Conservation (phyloP, 2,329 filamentous ascomycete genomes). For the Ceratocystis destructans region DNA sequence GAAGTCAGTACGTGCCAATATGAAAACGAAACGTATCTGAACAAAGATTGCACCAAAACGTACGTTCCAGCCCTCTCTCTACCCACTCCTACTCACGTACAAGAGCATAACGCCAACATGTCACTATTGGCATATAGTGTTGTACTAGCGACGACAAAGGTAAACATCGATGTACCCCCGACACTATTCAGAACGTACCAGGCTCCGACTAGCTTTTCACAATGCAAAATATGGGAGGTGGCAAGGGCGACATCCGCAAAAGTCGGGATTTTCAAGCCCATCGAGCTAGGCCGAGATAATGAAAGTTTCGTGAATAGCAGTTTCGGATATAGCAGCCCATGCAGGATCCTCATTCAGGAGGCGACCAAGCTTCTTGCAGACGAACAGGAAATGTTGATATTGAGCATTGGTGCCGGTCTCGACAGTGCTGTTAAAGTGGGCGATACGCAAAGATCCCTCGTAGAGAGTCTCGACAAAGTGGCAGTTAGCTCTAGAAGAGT, state of each 20-base stretch:
- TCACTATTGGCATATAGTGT: neutral
- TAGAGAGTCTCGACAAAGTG: neutral
- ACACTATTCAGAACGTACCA: conserved; percentile 25
- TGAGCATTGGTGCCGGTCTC: conserved; percentile 24
- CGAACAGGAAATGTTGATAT: conserved; percentile 17
- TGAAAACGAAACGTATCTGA: neutral
- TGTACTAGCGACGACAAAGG: neutral
- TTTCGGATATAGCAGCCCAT: conserved; percentile 26
- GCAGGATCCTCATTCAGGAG: conserved; percentile 23
- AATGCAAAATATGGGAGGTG: conserved; percentile 25
- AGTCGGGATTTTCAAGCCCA: conserved; percentile 25
- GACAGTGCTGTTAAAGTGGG: conserved; percentile 21
- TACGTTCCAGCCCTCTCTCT: neutral
- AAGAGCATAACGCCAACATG: neutral
- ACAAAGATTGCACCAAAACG: neutral
- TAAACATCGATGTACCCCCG: conserved; percentile 14
- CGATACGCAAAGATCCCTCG: conserved; percentile 4
- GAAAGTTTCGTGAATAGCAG: conserved; percentile 25
- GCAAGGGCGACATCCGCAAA: conserved; percentile 25
- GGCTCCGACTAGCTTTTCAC: conserved; percentile 18
- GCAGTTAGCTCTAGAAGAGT: neutral
- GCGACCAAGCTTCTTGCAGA: conserved; percentile 22
- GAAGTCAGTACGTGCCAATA: neutral
- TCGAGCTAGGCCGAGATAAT: conserved; percentile 22
- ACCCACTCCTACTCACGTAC: neutral